phyloP scores from a whole-genome alignment of 805 yeast genomes.

The Nakazawaea siamensis region DNA sequence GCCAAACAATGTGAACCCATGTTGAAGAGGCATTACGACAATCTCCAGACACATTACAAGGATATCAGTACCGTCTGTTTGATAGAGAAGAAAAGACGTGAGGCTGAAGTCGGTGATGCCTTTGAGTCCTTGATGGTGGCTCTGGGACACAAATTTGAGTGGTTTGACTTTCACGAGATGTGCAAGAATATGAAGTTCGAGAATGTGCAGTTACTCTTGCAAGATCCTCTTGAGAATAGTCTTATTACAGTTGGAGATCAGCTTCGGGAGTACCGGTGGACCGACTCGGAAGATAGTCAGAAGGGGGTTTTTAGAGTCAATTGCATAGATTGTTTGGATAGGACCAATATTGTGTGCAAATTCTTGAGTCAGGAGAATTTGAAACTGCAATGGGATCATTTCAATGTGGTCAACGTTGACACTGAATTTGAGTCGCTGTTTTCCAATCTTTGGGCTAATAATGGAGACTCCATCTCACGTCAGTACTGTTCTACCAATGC shows the following conservation, averaged over 20 bases:
- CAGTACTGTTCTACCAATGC: slow-evolving; percentile 57
- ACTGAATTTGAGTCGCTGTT: slow-evolving; percentile 16
- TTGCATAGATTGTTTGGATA: slow-evolving; percentile 57
- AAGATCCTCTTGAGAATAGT: slow-evolving; percentile 14
- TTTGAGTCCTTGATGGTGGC: slow-evolving; percentile 28
- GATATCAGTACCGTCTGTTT: slow-evolving; percentile 26
- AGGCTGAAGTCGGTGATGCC: slow-evolving; percentile 27
- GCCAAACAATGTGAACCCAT: slow-evolving; percentile 19
- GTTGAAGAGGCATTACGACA: slow-evolving; percentile 24
- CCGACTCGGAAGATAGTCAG: slow-evolving; percentile 26
- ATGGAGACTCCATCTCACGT: slow-evolving; percentile 58
- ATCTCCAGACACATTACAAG: slow-evolving; percentile 6
- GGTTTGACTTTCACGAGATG: slow-evolving; percentile 58
- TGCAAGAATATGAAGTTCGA: slow-evolving; percentile 34
- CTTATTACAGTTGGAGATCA: slow-evolving; percentile 12
- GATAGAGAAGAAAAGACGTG: slow-evolving; percentile 28
- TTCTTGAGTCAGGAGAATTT: slow-evolving; percentile 23
- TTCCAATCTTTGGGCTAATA: slow-evolving; percentile 53
- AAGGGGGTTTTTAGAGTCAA: slow-evolving; percentile 50
- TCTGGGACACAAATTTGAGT: slow-evolving; percentile 33
- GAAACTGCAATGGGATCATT: slow-evolving; percentile 17
- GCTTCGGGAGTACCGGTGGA: slow-evolving; percentile 22
- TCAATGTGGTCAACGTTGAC: slow-evolving; percentile 2
- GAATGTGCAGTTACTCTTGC: slow-evolving; percentile 24
- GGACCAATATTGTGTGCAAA: slow-evolving; percentile 48